phyloP scores from a whole-genome alignment of 768 basidiomycete species.

The Pisolithus marmoratus region DNA sequence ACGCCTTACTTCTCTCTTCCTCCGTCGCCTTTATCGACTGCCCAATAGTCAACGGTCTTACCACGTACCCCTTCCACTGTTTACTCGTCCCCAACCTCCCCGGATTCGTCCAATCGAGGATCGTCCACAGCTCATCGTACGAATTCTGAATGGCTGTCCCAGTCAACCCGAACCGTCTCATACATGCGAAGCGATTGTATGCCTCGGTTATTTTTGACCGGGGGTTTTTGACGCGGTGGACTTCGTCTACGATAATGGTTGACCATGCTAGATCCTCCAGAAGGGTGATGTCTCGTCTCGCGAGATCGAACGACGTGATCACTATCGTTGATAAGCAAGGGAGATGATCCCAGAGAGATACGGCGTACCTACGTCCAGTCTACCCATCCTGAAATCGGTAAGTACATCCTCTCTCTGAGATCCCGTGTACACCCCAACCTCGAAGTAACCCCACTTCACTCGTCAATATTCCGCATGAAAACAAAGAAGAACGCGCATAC shows the following conservation, averaged over 20 bases:
- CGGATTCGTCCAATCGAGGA: conserved; percentile 90
- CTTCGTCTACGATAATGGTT: conserved; percentile 82
- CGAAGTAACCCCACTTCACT: conserved; percentile 89
- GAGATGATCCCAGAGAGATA: not conserved
- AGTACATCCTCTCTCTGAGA: conserved; percentile 51
- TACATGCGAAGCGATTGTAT: conserved; percentile 63
- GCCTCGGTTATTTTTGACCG: conserved; percentile 60
- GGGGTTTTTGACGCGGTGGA: conserved; percentile 83
- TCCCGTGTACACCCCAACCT: conserved; percentile 69
- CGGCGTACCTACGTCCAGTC: conserved; percentile 74
- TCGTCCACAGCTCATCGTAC: conserved; percentile 87
- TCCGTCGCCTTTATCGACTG: conserved; percentile 63
- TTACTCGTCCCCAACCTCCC: conserved; percentile 62
- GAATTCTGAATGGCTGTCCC: conserved; percentile 84
- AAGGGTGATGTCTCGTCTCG: conserved; percentile 61
- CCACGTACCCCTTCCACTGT: conserved; percentile 76
- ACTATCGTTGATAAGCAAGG: conserved; percentile 39
- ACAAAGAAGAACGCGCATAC: conserved; percentile 33
- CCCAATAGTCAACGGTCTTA: conserved; percentile 58
- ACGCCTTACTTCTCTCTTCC: conserved; percentile 51
- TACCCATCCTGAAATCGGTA: conserved; percentile 71
- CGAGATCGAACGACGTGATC: conserved; percentile 74
- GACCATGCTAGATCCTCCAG: conserved; percentile 69
- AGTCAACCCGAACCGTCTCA: conserved; percentile 77
- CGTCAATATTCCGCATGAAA: not conserved